phyloP scores from a whole-genome alignment of 2,329 filamentous ascomycete genomes.

The Ascochyta rabiei region DNA sequence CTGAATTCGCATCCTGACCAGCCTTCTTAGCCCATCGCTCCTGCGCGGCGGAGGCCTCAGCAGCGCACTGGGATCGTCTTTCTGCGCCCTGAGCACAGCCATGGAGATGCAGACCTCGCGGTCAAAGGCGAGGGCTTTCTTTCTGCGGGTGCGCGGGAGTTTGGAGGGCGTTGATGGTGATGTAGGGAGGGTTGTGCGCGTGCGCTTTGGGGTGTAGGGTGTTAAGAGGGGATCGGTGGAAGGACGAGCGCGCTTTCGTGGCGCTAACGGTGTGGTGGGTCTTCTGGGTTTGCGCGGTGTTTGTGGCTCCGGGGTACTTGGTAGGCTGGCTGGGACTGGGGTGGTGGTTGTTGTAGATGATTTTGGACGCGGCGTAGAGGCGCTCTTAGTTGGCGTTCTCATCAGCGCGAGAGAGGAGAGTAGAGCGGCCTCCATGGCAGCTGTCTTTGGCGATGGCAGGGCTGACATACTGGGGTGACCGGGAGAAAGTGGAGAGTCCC shows the following conservation, averaged over 20 bases:
- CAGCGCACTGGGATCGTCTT: background rate
- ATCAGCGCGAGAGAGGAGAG: background rate
- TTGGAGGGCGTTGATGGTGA: background rate
- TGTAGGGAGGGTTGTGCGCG: background rate
- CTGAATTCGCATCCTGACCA: background rate
- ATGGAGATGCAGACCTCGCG: background rate
- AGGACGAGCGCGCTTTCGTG: background rate
- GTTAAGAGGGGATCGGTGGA: background rate
- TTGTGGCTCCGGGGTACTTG: background rate
- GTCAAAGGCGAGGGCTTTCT: background rate
- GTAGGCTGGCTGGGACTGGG: background rate
- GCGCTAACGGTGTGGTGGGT: background rate
- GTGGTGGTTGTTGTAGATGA: background rate
- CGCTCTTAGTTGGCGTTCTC: background rate
- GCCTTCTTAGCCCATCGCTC: background rate
- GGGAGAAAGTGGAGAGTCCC: no score
- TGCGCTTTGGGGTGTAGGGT: background rate
- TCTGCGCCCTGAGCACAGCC: background rate
- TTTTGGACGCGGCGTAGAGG: background rate
- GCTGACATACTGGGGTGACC: no score
- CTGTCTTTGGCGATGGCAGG: background rate
- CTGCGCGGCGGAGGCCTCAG: constrained; percentile 54
- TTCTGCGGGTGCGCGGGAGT: background rate
- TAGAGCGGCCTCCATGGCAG: background rate
- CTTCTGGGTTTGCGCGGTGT: background rate